phyloP scores from a whole-genome alignment of 2,329 filamentous ascomycete genomes.

The Blastomyces emzantsi region DNA sequence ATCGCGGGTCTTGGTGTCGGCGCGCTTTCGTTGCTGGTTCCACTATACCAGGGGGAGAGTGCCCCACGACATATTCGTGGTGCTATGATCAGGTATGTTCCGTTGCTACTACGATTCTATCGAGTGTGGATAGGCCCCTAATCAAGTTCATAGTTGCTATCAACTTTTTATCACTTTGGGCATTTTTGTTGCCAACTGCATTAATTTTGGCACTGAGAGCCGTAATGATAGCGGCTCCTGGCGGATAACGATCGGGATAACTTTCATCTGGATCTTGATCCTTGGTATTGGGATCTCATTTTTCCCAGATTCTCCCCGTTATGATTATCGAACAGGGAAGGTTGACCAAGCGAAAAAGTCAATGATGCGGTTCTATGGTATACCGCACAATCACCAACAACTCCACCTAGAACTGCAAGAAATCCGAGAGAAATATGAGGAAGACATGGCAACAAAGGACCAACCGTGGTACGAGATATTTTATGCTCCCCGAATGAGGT shows the following conservation, averaged over 20 bases:
- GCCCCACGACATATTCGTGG: constrained; percentile 41
- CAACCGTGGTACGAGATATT: constrained; percentile 39
- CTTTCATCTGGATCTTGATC: constrained; percentile 49
- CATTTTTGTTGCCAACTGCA: constrained; percentile 41
- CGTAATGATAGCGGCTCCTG: constrained; percentile 38
- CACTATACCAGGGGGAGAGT: constrained; percentile 42
- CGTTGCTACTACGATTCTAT: neutral
- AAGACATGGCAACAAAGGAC: constrained; percentile 39
- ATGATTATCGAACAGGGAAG: constrained; percentile 47
- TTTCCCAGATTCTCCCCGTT: constrained; percentile 51
- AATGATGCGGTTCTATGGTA: constrained; percentile 48
- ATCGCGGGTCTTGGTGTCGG: constrained; percentile 42
- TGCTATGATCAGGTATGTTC: constrained; percentile 34
- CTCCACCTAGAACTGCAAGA: constrained; percentile 49
- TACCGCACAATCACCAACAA: constrained; percentile 46
- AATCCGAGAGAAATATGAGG: constrained; percentile 51
- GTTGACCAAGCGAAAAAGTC: constrained; percentile 44
- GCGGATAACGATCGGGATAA: constrained; percentile 48
- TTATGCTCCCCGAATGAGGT: constrained; percentile 41
- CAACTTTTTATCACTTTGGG: constrained; percentile 44
- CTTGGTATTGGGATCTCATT: constrained; percentile 48
- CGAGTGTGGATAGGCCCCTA: neutral
- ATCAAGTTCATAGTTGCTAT: constrained; percentile 31
- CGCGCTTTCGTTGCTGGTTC: constrained; percentile 39
- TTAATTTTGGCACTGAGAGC: constrained; percentile 40